Percentiles rank a stretch among this genome's conserved stretches.
Evolutionary conservation across 768 basidiomycete genomes (phyloP).

Genomic region (Amanita brunnescens): DNA sequence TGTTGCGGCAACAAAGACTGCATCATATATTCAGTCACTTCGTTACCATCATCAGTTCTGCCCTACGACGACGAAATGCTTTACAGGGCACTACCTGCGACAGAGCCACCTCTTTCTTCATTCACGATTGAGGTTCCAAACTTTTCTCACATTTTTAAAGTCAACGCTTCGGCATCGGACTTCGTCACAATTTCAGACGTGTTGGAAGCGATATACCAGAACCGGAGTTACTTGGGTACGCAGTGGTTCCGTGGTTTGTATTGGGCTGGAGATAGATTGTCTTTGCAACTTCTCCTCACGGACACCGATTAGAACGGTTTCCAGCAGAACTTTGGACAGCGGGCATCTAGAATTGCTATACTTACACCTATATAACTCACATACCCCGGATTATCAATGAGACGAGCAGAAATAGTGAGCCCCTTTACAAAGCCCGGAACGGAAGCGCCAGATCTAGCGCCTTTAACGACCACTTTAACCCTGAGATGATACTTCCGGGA

Average conservation of each 20-base stretch:
- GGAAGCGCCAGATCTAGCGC: not conserved
- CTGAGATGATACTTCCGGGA: not conserved
- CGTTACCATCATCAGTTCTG: not conserved
- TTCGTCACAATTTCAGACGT: not conserved
- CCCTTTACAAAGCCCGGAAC: not conserved
- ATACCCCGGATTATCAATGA: not conserved
- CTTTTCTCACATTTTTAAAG: not conserved
- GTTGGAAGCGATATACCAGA: not conserved
- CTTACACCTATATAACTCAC: not conserved
- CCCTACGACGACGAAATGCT: not conserved
- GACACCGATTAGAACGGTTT: not conserved
- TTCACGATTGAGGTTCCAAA: not conserved
- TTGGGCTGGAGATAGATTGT: not conserved
- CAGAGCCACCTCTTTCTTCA: not conserved
- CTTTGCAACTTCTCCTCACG: not conserved
- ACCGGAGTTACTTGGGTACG: not conserved
- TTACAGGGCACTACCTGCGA: not conserved
- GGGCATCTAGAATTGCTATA: not conserved
- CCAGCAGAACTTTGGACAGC: not conserved
- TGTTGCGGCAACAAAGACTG: not conserved
- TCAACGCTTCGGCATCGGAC: not conserved
- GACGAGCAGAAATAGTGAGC: not conserved
- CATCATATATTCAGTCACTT: not conserved
- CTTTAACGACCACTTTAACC: not conserved
- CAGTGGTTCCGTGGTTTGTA: not conserved